Percentiles rank a stretch among this genome's conserved stretches.
Evolutionary conservation across 2,329 filamentous ascomycete genomes (phyloP).

Genomic region (Microcyclosporella mali): DNA sequence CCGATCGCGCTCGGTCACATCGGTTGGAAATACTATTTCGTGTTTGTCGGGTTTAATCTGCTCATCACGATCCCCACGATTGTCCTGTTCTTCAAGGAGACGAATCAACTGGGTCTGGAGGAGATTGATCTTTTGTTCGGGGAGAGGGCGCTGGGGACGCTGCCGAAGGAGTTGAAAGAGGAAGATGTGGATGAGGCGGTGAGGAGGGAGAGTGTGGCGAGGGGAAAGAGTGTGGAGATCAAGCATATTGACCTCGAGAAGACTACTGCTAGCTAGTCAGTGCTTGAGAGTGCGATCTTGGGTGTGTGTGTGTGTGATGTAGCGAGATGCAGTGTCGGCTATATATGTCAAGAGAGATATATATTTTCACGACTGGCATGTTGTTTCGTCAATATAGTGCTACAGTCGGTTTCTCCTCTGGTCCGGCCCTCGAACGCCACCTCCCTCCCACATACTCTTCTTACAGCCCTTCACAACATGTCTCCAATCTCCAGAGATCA

Average conservation of each 20-base stretch:
- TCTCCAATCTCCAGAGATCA: too few species aligned
- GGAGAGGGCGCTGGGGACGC: slow-evolving; percentile 43
- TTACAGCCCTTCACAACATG: too few species aligned
- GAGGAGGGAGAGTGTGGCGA: slow-evolving; percentile 14
- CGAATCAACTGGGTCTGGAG: slow-evolving; percentile 49
- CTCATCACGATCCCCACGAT: slow-evolving; percentile 42
- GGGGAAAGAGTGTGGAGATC: slow-evolving; percentile 11
- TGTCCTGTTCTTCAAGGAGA: slow-evolving; percentile 50
- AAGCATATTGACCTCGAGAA: slow-evolving; percentile 6
- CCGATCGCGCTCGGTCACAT: slow-evolving; percentile 25
- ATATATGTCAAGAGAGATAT: too few species aligned
- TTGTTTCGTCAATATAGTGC: too few species aligned
- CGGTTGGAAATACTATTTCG: slow-evolving; percentile 25
- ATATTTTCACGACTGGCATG: too few species aligned
- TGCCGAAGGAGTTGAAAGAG: slow-evolving; percentile 41
- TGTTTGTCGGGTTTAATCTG: slow-evolving; percentile 44
- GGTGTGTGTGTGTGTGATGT: too few species aligned
- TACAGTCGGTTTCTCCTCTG: too few species aligned
- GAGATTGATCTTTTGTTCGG: slow-evolving; percentile 55
- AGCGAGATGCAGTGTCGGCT: too few species aligned
- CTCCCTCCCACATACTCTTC: too few species aligned
- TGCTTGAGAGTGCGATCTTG: too few species aligned
- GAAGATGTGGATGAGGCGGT: slow-evolving; percentile 28
- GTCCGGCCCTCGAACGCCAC: too few species aligned
- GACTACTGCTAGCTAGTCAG: too few species aligned